Conservation (phyloP, 208 protist species). For the Leishmania arabica region DNA sequence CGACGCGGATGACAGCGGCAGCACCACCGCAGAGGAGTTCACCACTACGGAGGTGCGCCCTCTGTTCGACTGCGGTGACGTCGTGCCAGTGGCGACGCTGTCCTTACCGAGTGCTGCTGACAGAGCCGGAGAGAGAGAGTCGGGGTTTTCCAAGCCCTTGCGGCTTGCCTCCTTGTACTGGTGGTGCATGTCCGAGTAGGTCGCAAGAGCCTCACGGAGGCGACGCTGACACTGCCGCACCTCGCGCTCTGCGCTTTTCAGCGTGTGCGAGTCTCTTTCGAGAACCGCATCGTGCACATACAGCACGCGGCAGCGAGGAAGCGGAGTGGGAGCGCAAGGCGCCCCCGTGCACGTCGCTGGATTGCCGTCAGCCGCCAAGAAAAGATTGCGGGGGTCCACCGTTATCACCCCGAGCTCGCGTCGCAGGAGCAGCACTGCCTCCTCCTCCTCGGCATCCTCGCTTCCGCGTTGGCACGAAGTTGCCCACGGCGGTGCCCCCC, state of each 20-base stretch:
- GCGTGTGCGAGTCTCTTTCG: constrained; percentile 12
- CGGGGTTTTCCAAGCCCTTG: background rate
- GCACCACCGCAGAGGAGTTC: background rate
- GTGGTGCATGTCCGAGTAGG: constrained; percentile 17
- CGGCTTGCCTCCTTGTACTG: constrained; percentile 16
- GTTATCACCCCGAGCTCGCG: constrained; percentile 4
- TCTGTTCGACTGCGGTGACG: background rate
- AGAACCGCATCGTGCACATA: constrained; percentile 18
- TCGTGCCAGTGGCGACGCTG: background rate
- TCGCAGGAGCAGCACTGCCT: constrained; percentile 8
- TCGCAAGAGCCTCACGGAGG: constrained; percentile 15
- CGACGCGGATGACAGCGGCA: background rate
- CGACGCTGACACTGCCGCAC: constrained; percentile 23
- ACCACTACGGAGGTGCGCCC: constrained; percentile 1
- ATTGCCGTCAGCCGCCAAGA: background rate
- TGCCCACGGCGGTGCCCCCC: background rate
- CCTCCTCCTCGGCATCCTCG: constrained; percentile 12
- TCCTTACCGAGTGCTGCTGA: background rate
- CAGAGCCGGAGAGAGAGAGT: background rate
- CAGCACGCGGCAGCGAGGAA: constrained; percentile 24
- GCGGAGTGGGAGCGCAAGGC: constrained; percentile 1
- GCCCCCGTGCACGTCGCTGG: background rate
- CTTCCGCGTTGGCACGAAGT: background rate
- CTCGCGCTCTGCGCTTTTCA: constrained; percentile 19
- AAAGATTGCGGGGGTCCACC: constrained; percentile 6